Evolutionary conservation across 2,329 filamentous ascomycete species (phyloP), one percentile per base, ranked within the genome.

Genomic region (Mycocentrospora acerina): DNA sequence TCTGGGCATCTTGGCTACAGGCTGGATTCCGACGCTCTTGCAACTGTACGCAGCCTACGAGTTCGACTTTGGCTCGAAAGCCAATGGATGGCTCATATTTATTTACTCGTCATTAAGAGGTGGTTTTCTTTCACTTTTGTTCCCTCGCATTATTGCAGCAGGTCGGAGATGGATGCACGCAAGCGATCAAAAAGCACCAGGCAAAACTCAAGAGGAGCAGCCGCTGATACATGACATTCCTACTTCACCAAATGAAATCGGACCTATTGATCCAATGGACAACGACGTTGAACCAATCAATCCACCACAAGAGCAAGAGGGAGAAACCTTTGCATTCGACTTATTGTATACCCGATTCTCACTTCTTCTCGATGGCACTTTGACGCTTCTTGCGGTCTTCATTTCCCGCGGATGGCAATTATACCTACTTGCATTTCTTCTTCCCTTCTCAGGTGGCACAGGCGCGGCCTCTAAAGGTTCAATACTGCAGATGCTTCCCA

Each of bases 401-500:
- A 80, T 82, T 0, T 80, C 76, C 0, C 43, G 78, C 32, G 74
- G 76, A 1, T 87, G 82, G 81, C 83, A 88, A 49, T 80, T 88
- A 31, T 88, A 85, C 53, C 63, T 86, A 0, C 78, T 83, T 2
- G 82, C 82, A 0, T 75, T 79, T 17, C 58, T 87, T 1, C 71
- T 88, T 0, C 85, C 85, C 0, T 79, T 88, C 19, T 83, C 81
- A 0, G 84, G 83, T 0, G 85, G 85, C 0, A 83, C 83, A 0
- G 84, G 82, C 0, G 77, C 83, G 0, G 82, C 84, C 0, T 82
- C 83, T 1, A 88, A 88, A 49, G 85, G 84, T 1, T 81, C 84
- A n/a, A 86, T 88, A 42, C 77, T 85, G 0, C 79, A 85, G 40
- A 84, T 88, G 82, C 82, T 82, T 29, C 70, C 81, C 0, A 71